A percentile compares a stretch with the other conserved stretches of the same genome.
Evolutionary conservation across 2,329 filamentous ascomycete species (phyloP).

Genomic region (Claviceps purpurea): DNA sequence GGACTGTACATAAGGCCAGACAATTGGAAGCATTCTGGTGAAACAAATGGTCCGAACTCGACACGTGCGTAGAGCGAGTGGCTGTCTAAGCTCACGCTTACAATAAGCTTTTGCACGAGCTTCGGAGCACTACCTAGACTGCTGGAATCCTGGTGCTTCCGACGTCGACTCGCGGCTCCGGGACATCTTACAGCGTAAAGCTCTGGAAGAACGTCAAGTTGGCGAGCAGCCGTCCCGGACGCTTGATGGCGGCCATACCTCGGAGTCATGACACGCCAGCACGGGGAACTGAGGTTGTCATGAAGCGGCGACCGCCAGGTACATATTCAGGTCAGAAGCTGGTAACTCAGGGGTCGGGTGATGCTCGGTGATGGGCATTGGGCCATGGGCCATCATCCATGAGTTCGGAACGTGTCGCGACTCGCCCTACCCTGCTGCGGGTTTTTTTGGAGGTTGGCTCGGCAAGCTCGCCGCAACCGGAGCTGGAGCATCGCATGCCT

Average conservation of each 20-base stretch:
- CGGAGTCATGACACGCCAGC: neutral
- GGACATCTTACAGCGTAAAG: conserved; percentile 6
- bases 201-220: conserved; percentile 3
- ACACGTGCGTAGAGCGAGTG: neutral
- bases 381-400: neutral
- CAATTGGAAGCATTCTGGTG: neutral
- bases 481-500: conserved; percentile 5
- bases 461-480: conserved; percentile 2
- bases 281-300: neutral
- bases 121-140: neutral
- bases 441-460: neutral
- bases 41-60: neutral
- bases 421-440: neutral
- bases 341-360: neutral
- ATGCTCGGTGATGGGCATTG: too few species aligned
- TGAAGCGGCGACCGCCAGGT: neutral
- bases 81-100: neutral
- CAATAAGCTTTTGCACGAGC: neutral
- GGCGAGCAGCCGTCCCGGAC: neutral
- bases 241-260: neutral
- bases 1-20: neutral
- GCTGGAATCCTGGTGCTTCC: conserved; percentile 3
- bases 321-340: neutral
- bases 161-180: conserved; percentile 3
- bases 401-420: neutral